Evolutionary conservation across 2,329 filamentous ascomycete species (phyloP), one percentile per base, ranked within the genome.

Genomic region (Fusarium liriodendri): DNA sequence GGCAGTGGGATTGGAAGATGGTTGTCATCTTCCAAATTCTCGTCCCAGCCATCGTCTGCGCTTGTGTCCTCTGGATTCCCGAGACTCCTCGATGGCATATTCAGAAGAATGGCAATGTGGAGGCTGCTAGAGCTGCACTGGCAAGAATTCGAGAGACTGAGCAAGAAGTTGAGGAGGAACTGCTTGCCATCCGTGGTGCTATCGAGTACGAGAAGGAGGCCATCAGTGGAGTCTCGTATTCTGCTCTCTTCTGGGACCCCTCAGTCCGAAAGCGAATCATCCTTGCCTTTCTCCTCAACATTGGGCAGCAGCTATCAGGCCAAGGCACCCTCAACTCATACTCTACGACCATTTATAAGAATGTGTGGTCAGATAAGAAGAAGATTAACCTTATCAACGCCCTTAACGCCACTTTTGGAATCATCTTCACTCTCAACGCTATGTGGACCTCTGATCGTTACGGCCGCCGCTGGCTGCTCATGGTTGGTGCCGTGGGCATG

Each of bases 251-350:
- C 89, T 91, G 90, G 80, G 91, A 93, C 80, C 87, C 86, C 37
- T 92, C 90, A 8, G 83, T 93, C 35, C 87, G 92, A 73, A 92
- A 90, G 84, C 88, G 91, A 59, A 86, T 93, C 72, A 82, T 86
- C 47, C 86, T 94, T 32, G 91, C 91, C 22, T 87, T 92, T 72
- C 81, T 92, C 45, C 82, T 94, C 81, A 94, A 94, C 77, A 86
- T 90, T 50, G 91, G 92, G 47, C 92, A 93, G 80, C 92, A 94
- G 80, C 86, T 93, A 22, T 92, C 91, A 5, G 92, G 92, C 16
- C 92, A 94, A 81, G 91, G 91, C 72, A 91, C 91, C 0, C 86
- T 94, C 67, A 94, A 93, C 85, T 87, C 87, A 2, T 94, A 94
- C 85, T 91, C 89, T 7, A 92, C 91, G 14, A 88, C 89, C 72